Evolutionary conservation across 2,329 filamentous ascomycete genomes (phyloP).

Genomic region (Diplodia scrobiculata): DNA sequence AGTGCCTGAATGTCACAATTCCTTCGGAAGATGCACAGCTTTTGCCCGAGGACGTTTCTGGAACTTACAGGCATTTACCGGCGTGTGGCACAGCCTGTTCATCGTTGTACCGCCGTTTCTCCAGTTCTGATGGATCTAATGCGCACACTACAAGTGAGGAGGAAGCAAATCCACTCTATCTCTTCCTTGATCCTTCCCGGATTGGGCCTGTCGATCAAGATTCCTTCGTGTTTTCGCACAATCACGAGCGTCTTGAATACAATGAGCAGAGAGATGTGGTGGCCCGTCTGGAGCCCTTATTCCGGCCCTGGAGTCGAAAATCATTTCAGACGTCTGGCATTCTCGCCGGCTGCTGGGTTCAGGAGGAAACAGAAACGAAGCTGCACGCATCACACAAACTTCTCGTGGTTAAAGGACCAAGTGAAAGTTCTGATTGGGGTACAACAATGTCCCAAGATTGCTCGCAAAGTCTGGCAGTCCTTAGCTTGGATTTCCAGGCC

Average conservation of each 20-base stretch:
- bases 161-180: slow-evolving; percentile 47
- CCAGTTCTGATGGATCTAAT: background rate
- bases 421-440: background rate
- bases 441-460: slow-evolving; percentile 30
- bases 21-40: slow-evolving; percentile 36
- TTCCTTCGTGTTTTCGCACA: slow-evolving; percentile 59
- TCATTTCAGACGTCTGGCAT: background rate
- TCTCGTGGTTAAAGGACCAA: background rate
- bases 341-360: background rate
- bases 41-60: slow-evolving; percentile 46
- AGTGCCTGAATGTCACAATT: slow-evolving; percentile 45
- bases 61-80: slow-evolving; percentile 55
- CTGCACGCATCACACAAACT: background rate
- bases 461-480: slow-evolving; percentile 32
- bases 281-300: slow-evolving; percentile 48
- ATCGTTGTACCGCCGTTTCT: slow-evolving; percentile 55
- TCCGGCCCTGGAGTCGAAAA: slow-evolving; percentile 38
- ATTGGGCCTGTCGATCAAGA: slow-evolving; percentile 53
- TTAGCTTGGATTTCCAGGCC: slow-evolving; percentile 34
- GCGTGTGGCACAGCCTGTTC: slow-evolving; percentile 61
- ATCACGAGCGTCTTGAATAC: slow-evolving; percentile 51
- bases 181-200: slow-evolving; percentile 61
- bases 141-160: background rate
- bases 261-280: slow-evolving; percentile 52
- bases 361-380: background rate